Base-by-base conservation (phyloP, 768 basidiomycete genomes). In the Boletus insuetus region DNA sequence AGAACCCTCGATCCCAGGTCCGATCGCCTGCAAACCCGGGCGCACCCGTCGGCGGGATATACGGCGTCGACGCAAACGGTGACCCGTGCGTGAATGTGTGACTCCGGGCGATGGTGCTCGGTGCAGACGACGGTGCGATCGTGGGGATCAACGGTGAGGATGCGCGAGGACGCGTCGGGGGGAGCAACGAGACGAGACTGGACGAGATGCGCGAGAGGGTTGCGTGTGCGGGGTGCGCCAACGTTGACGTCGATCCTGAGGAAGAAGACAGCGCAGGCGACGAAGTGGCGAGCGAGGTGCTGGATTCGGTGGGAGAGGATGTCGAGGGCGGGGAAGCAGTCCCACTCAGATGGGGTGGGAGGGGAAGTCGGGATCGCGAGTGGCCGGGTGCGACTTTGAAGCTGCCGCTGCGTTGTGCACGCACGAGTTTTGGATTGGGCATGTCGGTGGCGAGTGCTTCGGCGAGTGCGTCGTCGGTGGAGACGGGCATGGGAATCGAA, bases 21-120 rank as follows among this genome's bases (percentile, higher is more conserved):
- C 73, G 69, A 45, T 89, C 87, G 0, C 87, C 87, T 14, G 70
- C 75, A 60, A 86, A 91, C 6, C 89, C 92, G 1, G 91, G 91
- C 1, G 91, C 92, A n/a, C 91, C 84, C 49, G 65, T 73, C 0
- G 85, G 78, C 46, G 72, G 79, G 17, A 74, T 72, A 67, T 79
- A 79, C 3, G 74, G 71, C 32, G 74, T 65, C 11, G 75, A 62
- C 0, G 73, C 74, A 53, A 86, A 86, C 0, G 85, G 83, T 5
- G 82, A 79, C 0, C 77, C 76, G 49, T 82, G 79, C 4, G 74
- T 72, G 35, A 74, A 64, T 1, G 53, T 51, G 20, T 62, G 55
- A 24, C 54, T 54, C 3, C 62, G 60, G 5, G 64, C 53, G 5
- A 58, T 17, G 7, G 58, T 17, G 20, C 51, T 56, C 0, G 66